phyloP scores from a whole-genome alignment of 2,329 filamentous ascomycete genomes.

The Ophiocordyceps australis region DNA sequence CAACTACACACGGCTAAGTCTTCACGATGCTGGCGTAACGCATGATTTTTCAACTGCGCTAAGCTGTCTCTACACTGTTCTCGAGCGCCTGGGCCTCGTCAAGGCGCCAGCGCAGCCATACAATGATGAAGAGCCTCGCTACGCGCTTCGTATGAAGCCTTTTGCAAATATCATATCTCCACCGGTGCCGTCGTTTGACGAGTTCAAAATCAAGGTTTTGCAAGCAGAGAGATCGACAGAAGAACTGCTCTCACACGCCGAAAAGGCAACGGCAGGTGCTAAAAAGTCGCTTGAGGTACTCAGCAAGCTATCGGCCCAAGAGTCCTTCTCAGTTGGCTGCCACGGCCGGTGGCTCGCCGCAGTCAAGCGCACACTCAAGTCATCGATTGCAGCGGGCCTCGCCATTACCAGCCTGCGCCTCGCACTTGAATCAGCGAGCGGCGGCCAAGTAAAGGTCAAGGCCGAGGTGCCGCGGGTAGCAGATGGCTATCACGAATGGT shows the following conservation, averaged over 20 bases:
- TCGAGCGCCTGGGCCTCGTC: constrained; percentile 40
- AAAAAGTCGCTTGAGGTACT: constrained; percentile 39
- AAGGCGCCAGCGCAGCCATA: constrained; percentile 39
- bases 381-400: constrained; percentile 54
- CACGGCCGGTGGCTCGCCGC: constrained; percentile 44
- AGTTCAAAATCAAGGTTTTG: constrained; percentile 29
- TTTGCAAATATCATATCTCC: constrained; percentile 55
- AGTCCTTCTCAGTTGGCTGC: constrained; percentile 35
- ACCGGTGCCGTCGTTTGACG: constrained; percentile 43
- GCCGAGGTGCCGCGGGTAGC: constrained; percentile 32
- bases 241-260: constrained; percentile 25
- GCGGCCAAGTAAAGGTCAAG: constrained; percentile 18
- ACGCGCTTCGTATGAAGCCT: constrained; percentile 75
- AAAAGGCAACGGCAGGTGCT: constrained; percentile 25
- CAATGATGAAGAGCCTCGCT: constrained; percentile 47
- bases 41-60: constrained; percentile 36
- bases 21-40: constrained; percentile 47
- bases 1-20: constrained; percentile 37
- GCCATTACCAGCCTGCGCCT: constrained; percentile 42
- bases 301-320: constrained; percentile 27
- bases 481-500: constrained; percentile 44
- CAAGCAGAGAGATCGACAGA: constrained; percentile 18
- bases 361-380: constrained; percentile 42
- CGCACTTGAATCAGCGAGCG: constrained; percentile 21
- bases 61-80: constrained; percentile 44